Evolutionary conservation across 768 basidiomycete genomes (phyloP).

Genomic region (Crepidotus variabilis): DNA sequence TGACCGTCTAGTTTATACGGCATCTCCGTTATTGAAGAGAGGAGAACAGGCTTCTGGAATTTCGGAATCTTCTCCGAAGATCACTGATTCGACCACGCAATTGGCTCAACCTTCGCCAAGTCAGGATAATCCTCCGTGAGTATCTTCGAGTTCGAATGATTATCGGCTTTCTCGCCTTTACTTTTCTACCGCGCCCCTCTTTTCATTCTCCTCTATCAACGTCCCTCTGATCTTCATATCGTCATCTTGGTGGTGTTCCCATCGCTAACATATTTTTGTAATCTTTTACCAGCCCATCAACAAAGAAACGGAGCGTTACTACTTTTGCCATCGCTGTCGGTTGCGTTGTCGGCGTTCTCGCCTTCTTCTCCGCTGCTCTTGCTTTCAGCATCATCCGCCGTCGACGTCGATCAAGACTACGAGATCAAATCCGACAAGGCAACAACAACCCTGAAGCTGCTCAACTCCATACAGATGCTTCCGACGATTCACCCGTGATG

Average conservation of each 20-base stretch:
- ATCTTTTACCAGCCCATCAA: constrained; percentile 11
- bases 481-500: constrained; percentile 38
- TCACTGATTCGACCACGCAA: constrained; percentile 9
- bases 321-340: constrained; percentile 56
- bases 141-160: constrained; percentile 25
- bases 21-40: constrained; percentile 5
- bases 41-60: background rate
- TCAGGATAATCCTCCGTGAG: constrained; percentile 25
- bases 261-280: background rate
- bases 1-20: constrained; percentile 42
- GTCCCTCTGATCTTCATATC: background rate
- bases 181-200: background rate
- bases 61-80: constrained; percentile 3
- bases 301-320: constrained; percentile 30
- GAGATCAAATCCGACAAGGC: constrained; percentile 32
- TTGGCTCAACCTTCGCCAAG: constrained; percentile 21
- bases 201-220: background rate
- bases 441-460: constrained; percentile 9
- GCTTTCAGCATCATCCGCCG: constrained; percentile 49
- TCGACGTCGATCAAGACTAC: constrained; percentile 33
- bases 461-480: constrained; percentile 22
- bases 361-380: constrained; percentile 41
- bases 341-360: constrained; percentile 47
- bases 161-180: constrained; percentile 21
- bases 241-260: too few relatives aligned